Conservation (phyloP, 257 asterid genomes). For the Capsicum chinense region DNA sequence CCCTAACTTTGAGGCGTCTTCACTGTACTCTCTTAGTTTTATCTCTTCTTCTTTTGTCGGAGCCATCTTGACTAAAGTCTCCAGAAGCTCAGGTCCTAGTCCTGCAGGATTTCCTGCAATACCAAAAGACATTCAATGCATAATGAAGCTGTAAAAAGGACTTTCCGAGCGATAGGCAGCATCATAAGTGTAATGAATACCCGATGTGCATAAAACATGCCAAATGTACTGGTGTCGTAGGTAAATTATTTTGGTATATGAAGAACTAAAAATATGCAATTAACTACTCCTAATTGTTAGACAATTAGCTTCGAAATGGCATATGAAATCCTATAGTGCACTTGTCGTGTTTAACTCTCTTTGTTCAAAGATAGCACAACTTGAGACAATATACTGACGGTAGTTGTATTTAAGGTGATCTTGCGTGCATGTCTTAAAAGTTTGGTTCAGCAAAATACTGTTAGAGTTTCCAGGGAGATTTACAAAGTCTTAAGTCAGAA, state of each 20-base stretch:
- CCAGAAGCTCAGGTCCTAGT: constrained; percentile 89
- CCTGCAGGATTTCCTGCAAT: constrained; percentile 88
- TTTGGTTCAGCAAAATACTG: constrained; percentile 10
- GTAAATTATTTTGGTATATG: neutral
- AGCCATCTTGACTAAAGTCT: constrained; percentile 96
- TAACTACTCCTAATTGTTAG: neutral
- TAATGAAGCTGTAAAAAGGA: neutral
- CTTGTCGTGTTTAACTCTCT: neutral
- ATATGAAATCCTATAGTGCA: neutral
- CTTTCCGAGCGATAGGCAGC: neutral
- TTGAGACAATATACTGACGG: neutral
- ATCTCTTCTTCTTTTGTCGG: constrained; percentile 99
- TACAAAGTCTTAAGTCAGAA: neutral
- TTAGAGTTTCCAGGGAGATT: constrained; percentile 9
- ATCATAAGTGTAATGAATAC: neutral
- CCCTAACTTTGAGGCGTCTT: constrained; percentile 73
- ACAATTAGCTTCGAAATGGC: neutral
- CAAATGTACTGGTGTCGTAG: neutral
- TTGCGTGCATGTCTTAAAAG: constrained; percentile 19
- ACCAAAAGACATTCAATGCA: constrained; percentile 18
- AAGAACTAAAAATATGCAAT: neutral
- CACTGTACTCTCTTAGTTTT: constrained; percentile 72
- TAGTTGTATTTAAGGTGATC: neutral
- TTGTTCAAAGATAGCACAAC: constrained; percentile 5
- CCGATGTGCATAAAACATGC: neutral